Conservation (phyloP, 1,139 yeast genomes). For the Magnusiomyces ingens region DNA sequence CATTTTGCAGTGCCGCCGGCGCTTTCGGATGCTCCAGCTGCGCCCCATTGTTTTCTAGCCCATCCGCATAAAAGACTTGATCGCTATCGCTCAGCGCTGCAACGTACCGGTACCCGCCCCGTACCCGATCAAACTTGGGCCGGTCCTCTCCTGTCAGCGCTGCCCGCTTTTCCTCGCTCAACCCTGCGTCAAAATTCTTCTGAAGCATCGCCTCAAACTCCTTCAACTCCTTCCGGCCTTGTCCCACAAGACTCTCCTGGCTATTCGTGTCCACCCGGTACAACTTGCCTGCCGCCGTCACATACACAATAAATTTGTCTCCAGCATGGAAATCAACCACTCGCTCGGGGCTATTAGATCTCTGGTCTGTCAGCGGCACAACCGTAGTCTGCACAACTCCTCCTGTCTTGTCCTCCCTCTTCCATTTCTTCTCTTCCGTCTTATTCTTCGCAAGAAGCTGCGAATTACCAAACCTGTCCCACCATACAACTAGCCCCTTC, state of each 20-base stretch:
- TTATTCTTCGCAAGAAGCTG: slow-evolving; percentile 35
- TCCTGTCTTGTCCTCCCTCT: slow-evolving; percentile 1
- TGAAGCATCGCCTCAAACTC: slow-evolving; percentile 2
- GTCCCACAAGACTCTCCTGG: slow-evolving; percentile 11
- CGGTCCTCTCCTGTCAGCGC: background rate
- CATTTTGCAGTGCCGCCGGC: slow-evolving; percentile 44
- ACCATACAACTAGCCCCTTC: slow-evolving; percentile 60
- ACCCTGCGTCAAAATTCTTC: background rate
- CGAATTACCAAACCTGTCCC: slow-evolving; percentile 32
- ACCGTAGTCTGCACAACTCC: slow-evolving; percentile 13
- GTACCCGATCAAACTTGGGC: slow-evolving; percentile 39
- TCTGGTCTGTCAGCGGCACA: slow-evolving; percentile 21
- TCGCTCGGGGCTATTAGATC: slow-evolving; percentile 28
- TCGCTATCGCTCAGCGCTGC: slow-evolving; percentile 50
- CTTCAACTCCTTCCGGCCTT: slow-evolving; percentile 1
- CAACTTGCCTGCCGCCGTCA: slow-evolving; percentile 43
- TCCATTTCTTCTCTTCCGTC: slow-evolving; percentile 34
- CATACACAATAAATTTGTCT: slow-evolving; percentile 45
- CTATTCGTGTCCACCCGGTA: slow-evolving; percentile 36
- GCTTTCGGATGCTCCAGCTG: slow-evolving; percentile 12
- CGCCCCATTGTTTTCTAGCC: slow-evolving; percentile 16
- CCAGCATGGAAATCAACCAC: slow-evolving; percentile 55
- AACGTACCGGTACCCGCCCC: slow-evolving; percentile 46
- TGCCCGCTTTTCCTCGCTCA: no score
- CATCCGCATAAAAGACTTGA: slow-evolving; percentile 42